Percentiles rank a stretch among this genome's conserved stretches.
phyloP scores from a whole-genome alignment of 768 basidiomycete species.

The Asterophora parasitica region DNA sequence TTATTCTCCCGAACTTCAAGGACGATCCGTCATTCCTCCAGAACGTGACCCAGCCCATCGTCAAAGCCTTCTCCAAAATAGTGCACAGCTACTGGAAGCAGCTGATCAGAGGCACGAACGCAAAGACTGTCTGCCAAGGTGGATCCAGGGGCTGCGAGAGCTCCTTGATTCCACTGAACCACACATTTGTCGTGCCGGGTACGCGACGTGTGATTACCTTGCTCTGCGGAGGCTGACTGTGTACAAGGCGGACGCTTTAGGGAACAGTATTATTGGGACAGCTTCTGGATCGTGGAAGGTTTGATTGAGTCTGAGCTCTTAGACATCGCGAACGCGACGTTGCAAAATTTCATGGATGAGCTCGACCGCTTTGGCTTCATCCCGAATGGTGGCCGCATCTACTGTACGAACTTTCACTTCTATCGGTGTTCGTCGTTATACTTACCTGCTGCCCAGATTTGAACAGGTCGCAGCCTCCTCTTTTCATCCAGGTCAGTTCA shows the following conservation, averaged over 20 bases:
- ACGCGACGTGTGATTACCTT: constrained; percentile 23
- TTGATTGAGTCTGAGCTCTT: constrained; percentile 78
- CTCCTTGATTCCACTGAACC: constrained; percentile 83
- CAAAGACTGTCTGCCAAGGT: constrained; percentile 53
- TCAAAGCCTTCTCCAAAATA: constrained; percentile 68
- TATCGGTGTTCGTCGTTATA: not conserved
- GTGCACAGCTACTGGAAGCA: constrained; percentile 86
- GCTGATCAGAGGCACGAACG: constrained; percentile 72
- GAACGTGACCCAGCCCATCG: constrained; percentile 64
- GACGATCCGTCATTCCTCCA: constrained; percentile 60
- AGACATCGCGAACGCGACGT: constrained; percentile 64
- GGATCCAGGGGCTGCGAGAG: constrained; percentile 66
- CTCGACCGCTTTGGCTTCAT: constrained; percentile 82
- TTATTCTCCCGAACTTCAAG: constrained; percentile 58
- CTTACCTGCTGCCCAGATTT: constrained; percentile 44
- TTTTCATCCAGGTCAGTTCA: constrained; percentile 69
- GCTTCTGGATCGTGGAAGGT: constrained; percentile 86
- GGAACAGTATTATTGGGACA: constrained; percentile 72
- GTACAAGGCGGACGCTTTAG: constrained; percentile 61
- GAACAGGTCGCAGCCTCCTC: constrained; percentile 78
- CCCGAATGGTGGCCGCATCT: constrained; percentile 91
- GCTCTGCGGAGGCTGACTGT: not conserved
- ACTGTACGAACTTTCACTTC: constrained; percentile 46
- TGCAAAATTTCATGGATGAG: constrained; percentile 96
- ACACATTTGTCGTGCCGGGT: constrained; percentile 90